Conservation (phyloP, 495 filamentous ascomycete species). For the Penicillium robsamsonii region DNA sequence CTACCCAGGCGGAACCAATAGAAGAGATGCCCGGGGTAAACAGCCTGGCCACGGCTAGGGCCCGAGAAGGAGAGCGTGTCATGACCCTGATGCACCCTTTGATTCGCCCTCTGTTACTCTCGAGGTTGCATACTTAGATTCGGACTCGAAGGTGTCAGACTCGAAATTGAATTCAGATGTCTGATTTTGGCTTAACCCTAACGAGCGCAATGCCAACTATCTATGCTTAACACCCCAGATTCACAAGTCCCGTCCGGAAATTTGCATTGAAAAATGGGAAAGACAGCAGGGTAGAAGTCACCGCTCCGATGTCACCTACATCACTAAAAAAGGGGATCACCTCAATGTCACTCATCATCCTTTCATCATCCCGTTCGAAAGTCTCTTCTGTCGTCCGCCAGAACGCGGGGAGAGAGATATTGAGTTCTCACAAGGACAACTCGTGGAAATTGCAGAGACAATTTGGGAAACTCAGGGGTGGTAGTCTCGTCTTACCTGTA, state of each 20-base stretch:
- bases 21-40: neutral
- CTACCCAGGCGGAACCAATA: neutral
- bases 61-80: neutral
- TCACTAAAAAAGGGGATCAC: neutral
- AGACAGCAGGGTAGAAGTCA: neutral
- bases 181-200: neutral
- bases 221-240: neutral
- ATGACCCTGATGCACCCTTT: neutral
- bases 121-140: slow-evolving; percentile 2
- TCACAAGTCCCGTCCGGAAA: neutral
- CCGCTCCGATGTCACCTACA: neutral
- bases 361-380: neutral
- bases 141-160: neutral
- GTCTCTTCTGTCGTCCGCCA: neutral
- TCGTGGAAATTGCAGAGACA: neutral
- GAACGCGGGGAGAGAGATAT: neutral
- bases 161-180: slow-evolving; percentile 2
- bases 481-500: neutral
- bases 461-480: neutral
- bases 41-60: slow-evolving; percentile 4
- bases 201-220: neutral
- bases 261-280: neutral
- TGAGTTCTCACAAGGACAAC: neutral
- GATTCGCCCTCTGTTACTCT: neutral
- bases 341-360: slow-evolving; percentile 6